These are phyloP conservation scores for Agrocybe praecox DNA, from an alignment of 768 basidiomycete genomes.

Conservation along the genomic window DNA sequence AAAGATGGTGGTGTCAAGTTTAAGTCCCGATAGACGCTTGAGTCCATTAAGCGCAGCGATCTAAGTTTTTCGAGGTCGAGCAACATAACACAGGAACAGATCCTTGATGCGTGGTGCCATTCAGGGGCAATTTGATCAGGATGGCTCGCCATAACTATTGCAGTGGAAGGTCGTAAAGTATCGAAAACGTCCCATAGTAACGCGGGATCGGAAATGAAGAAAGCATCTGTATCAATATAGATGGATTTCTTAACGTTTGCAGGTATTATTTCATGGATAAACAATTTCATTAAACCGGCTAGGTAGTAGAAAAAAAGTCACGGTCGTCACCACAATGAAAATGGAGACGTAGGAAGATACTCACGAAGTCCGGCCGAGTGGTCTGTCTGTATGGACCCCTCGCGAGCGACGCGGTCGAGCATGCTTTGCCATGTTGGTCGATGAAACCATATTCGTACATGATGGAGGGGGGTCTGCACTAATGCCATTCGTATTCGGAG, in stretches of 20 bases:
- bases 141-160: slow-evolving; percentile 47
- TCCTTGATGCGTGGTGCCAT: slow-evolving; percentile 48
- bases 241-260: slow-evolving; percentile 43
- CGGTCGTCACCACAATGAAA: background rate
- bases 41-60: slow-evolving; percentile 48
- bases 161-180: slow-evolving; percentile 31
- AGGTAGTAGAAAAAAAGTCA: background rate
- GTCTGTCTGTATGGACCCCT: slow-evolving; percentile 45
- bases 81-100: slow-evolving; percentile 58
- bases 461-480: slow-evolving; percentile 36
- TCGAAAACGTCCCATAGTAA: slow-evolving; percentile 47
- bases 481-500: slow-evolving; percentile 40
- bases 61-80: slow-evolving; percentile 49
- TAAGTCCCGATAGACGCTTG: slow-evolving; percentile 35
- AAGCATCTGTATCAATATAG: slow-evolving; percentile 53
- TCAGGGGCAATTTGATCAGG: slow-evolving; percentile 39
- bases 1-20: slow-evolving; percentile 32
- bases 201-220: slow-evolving; percentile 48
- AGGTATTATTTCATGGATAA: slow-evolving; percentile 53
- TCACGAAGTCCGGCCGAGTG: slow-evolving; percentile 50
- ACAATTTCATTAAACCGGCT: slow-evolving; percentile 57
- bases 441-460: slow-evolving; percentile 43
- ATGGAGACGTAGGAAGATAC: slow-evolving; percentile 21
- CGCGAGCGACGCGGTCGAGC: slow-evolving; percentile 44
- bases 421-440: slow-evolving; percentile 41